A percentile compares a stretch with the other conserved stretches of the same genome.
Conservation (phyloP, 495 filamentous ascomycete species). For the Penicillium subrubescens region DNA sequence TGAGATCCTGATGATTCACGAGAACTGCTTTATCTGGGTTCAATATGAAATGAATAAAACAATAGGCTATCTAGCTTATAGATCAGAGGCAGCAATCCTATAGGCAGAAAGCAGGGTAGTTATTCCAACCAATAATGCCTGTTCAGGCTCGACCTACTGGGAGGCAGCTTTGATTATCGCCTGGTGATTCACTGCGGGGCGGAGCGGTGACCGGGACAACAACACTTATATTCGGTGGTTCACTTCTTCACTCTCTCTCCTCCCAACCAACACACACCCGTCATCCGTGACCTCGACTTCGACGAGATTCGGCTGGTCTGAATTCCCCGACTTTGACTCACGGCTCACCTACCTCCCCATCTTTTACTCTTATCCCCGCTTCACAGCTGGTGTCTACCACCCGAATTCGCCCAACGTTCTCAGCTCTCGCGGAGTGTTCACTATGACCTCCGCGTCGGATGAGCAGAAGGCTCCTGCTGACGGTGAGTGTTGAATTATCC, state of each 20-base stretch:
- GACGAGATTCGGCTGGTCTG: slow-evolving; percentile 13
- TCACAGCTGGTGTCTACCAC: background rate
- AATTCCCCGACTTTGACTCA: background rate
- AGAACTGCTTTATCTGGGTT: background rate
- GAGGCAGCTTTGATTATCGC: background rate
- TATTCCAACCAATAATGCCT: background rate
- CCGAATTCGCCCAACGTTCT: background rate
- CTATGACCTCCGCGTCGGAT: slow-evolving; percentile 14
- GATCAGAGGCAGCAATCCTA: background rate
- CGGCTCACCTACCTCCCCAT: background rate
- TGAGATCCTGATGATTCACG: background rate
- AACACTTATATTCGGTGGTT: slow-evolving; percentile 6
- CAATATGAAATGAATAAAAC: background rate
- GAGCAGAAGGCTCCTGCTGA: slow-evolving; percentile 14
- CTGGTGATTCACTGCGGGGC: slow-evolving; percentile 17
- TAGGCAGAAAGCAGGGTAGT: background rate
- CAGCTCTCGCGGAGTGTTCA: background rate
- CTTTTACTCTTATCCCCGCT: background rate
- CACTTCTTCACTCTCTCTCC: background rate
- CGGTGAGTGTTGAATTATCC: slow-evolving; percentile 8
- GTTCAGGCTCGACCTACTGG: background rate
- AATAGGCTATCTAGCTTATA: background rate
- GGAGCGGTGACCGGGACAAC: slow-evolving; percentile 27
- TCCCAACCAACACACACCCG: slow-evolving; percentile 1
- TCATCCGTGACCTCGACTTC: slow-evolving; percentile 2